Base-by-base conservation (phyloP, 1,284 basidiomycete species). In the Puccinia novopanici region DNA sequence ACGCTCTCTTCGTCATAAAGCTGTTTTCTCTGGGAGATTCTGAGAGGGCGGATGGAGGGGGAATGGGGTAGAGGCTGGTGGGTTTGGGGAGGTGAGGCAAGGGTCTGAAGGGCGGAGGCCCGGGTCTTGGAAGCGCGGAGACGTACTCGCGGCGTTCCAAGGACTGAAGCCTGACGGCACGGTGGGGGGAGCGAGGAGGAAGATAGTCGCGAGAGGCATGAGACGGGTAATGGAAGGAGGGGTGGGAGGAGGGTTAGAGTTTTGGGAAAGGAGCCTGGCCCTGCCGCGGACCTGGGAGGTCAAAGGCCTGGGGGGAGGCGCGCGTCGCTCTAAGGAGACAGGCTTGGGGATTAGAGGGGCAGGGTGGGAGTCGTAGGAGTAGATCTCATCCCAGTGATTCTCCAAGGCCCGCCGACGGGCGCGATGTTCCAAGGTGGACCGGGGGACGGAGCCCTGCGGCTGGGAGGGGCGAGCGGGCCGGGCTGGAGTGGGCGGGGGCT, bases 361-460 rank as follows among this genome's bases (percentile, higher is more conserved):
- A 6, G 27, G 15, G 48, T 34, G 8, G 12, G 10, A 71, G 27
- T 71, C 48, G 19, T 54, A 71, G 1, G 68, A 71, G 68, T 52
- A 52, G 42, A 52, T 17, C 54, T 54, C 48, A 12, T 27, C n/a
- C 42, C 42, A 27, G 22, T 67, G 40, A 3, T 45, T 67, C 50
- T 71, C 68, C 6, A 71, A 27, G 8, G 27, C 30, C 1, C 48
- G n/a, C 13, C 68, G 24, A 34, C 68, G 48, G n/a, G 48, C 48
- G 10, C 68, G 68, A 71, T 71, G 68, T 1, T 6, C 50, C 34
- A 71, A 37, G 50, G 68, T 71, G 24, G 68, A 71, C 24, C 0
- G 48, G 10, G 68, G 3, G 10, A 54, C 27, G 8, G 27, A 55
- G 15, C 6, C 45, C 45, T 59, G 10, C 17, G 3, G 55, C 10